Evolutionary conservation across 495 filamentous ascomycete genomes (phyloP).

Genomic region (Trichoderma gamsii): DNA sequence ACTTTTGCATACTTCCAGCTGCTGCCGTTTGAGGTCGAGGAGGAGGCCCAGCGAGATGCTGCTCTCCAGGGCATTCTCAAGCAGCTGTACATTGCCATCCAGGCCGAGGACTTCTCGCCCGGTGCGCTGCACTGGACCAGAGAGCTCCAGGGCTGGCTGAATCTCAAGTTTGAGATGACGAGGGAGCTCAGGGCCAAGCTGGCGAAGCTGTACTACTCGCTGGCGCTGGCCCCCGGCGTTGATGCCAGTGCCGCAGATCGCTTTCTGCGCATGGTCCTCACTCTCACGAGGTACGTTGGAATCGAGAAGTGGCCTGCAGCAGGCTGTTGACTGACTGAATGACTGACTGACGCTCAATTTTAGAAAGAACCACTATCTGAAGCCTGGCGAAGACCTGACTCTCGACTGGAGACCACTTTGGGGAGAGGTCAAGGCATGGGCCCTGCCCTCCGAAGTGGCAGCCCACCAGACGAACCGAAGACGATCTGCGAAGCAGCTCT

Average conservation of each 20-base stretch:
- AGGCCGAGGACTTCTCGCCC: constrained; percentile 87
- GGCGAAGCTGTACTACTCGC: constrained; percentile 88
- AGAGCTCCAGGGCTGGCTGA: constrained; percentile 90
- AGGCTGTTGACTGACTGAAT: neutral
- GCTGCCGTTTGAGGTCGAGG: constrained; percentile 81
- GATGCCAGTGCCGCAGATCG: constrained; percentile 76
- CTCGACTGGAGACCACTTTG: constrained; percentile 91
- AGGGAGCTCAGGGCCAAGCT: constrained; percentile 74
- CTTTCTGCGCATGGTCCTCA: constrained; percentile 94
- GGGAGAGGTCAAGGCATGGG: constrained; percentile 82
- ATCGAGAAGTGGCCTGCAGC: neutral
- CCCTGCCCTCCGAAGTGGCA: constrained; percentile 73
- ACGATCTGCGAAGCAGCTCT: constrained; percentile 50
- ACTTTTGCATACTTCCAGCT: constrained; percentile 88
- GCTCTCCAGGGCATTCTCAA: constrained; percentile 81
- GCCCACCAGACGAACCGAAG: constrained; percentile 41
- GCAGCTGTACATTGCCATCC: constrained; percentile 83
- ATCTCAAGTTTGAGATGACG: constrained; percentile 93
- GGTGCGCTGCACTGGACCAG: constrained; percentile 96
- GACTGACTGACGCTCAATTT: neutral
- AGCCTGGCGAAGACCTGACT: constrained; percentile 77
- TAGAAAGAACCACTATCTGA: constrained; percentile 93
- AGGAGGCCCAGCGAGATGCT: constrained; percentile 61
- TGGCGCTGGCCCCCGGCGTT: constrained; percentile 83
- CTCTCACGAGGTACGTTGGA: constrained; percentile 74